A percentile compares a stretch with the other conserved stretches of the same genome.
phyloP scores from a whole-genome alignment of 2,329 filamentous ascomycete species.

The Penicillium sp. region DNA sequence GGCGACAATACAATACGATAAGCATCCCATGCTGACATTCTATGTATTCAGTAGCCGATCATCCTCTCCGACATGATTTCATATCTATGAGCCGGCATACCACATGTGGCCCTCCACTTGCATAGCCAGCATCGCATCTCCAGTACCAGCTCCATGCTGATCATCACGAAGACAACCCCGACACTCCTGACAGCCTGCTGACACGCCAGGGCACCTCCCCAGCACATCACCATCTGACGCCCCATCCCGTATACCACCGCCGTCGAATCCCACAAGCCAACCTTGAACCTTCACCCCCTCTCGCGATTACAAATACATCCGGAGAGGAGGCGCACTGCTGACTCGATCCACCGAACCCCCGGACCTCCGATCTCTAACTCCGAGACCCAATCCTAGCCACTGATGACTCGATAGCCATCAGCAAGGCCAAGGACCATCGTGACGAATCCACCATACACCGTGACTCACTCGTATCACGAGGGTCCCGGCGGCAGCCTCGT shows the following conservation, averaged over 20 bases:
- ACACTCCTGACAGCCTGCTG: not conserved
- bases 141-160: too few species aligned
- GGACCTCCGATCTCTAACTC: not conserved
- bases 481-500: conserved; percentile 6
- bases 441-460: not conserved
- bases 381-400: not conserved
- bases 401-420: not conserved
- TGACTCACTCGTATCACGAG: conserved; percentile 1
- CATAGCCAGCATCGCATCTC: too few species aligned
- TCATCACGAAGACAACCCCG: too few species aligned
- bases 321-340: too few species aligned
- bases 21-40: not conserved
- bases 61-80: too few species aligned
- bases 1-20: not conserved
- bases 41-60: too few species aligned
- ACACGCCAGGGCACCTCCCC: not conserved
- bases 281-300: not conserved
- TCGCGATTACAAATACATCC: not conserved
- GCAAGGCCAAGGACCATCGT: not conserved
- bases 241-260: not conserved
- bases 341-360: not conserved
- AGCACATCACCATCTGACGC: not conserved
- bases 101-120: too few species aligned
- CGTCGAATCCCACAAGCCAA: not conserved
- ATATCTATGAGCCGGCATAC: too few species aligned